Base-by-base conservation (phyloP, 2,329 filamentous ascomycete species). In the Daldinia sp. region DNA sequence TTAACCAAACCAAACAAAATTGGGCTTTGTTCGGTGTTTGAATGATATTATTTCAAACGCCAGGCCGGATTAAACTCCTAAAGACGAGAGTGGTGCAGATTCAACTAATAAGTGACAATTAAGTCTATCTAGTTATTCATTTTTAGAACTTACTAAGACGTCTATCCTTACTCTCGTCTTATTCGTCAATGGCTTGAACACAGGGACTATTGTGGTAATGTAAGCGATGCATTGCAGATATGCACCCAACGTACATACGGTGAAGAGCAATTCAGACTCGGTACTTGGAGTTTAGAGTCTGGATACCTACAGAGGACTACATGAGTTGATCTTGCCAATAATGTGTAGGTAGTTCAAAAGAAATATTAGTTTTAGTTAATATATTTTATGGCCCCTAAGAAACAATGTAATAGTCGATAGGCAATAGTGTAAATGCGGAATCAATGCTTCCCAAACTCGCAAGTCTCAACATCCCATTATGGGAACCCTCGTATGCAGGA, bases 81-180 rank as follows among this genome's bases (percentile, higher is more conserved):
- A 30, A 19, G n/a, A 30, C 5, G 21, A 30, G 43, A 23, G 43
- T 13, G 19, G 23, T 17, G 27, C 21, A 19, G 1, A 29, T 7
- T 19, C 9, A n/a, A 17, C 8, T 19, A 11, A 17, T 17, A 9
- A 4, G 17, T 11, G 41, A n/a, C n/a, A 39, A 43, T 11, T 50
- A 23, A 21, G n/a, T 30, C n/a, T 49, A 25, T 35, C 35, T 34
- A 15, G 48, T 39, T 29, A 25, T 35, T 43, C 43, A 15, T 53
- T 39, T 29, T 23, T 60, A 50, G 32, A 30, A 54, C 50, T 57
- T 43, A 43, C 7, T 34, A 41, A 57, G 32, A 49, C 23, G 9
- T 21, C 32, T 41, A 25, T 11, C 41, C 27, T 27, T 43, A 21
- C 23, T 30, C 35, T 10, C 41, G 49, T 10, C 19, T n/a, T 47